Percentiles rank a stretch among this genome's conserved stretches.
These are phyloP conservation scores for Fusarium gaditjirri DNA, from an alignment of 2,329 filamentous ascomycete species.

Conservation along the genomic window DNA sequence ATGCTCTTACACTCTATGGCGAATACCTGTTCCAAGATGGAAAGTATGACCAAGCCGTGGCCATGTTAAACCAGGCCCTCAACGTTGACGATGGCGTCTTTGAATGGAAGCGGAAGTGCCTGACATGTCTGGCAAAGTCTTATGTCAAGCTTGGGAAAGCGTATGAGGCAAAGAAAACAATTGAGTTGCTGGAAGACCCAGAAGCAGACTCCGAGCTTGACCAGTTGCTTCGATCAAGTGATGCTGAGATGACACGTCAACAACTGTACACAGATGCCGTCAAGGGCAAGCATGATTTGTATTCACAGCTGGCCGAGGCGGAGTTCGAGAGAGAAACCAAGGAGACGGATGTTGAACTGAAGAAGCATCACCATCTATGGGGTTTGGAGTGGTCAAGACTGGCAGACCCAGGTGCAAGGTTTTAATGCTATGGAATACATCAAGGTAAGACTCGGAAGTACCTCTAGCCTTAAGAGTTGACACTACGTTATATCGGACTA, in stretches of 20 bases:
- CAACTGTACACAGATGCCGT: slow-evolving; percentile 44
- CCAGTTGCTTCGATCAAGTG: slow-evolving; percentile 35
- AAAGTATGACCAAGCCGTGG: slow-evolving; percentile 38
- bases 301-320: slow-evolving; percentile 45
- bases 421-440: slow-evolving; percentile 23
- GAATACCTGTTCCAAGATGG: slow-evolving; percentile 42
- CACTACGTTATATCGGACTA: neutral
- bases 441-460: neutral
- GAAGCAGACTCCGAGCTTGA: slow-evolving; percentile 46
- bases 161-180: slow-evolving; percentile 38
- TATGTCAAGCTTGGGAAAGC: slow-evolving; percentile 36
- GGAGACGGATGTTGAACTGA: slow-evolving; percentile 18
- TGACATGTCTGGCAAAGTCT: slow-evolving; percentile 42
- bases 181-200: slow-evolving; percentile 38
- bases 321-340: slow-evolving; percentile 40
- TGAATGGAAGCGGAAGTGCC: slow-evolving; percentile 44
- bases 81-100: slow-evolving; percentile 31
- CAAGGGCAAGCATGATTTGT: slow-evolving; percentile 42
- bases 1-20: slow-evolving; percentile 51
- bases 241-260: slow-evolving; percentile 40
- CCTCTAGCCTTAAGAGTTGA: neutral
- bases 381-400: slow-evolving; percentile 51
- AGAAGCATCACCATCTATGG: slow-evolving; percentile 44
- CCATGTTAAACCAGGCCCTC: slow-evolving; percentile 43
- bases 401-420: slow-evolving; percentile 39